Evolutionary conservation across 176 grass and related monocot genomes (phyloP), one percentile per base, ranked within the genome.

Genomic region (Aegilops tauschii): DNA sequence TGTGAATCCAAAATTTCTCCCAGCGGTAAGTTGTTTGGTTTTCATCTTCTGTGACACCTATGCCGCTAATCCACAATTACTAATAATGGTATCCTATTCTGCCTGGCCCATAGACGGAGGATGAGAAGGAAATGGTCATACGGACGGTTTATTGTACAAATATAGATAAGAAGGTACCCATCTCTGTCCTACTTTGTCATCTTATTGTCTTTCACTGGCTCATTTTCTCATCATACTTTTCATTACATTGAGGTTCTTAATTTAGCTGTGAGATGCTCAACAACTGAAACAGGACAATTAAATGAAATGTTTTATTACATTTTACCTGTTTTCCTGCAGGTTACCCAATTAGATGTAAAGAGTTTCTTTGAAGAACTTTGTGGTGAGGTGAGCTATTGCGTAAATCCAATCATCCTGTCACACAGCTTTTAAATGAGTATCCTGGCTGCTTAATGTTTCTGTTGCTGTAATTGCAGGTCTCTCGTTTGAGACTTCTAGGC

Each of bases 1-100:
- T 92, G 96, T 98, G 82, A 98, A 98, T 94, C 96, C 91, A 65
- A 98, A 95, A 64, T 98, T 95, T 78, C 96, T 98, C 87, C 96
- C 96, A 17, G 88, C 87, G 79, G 96, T 98, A 66, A 87, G 77
- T 69, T 49, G 10, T 39, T 61, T 69, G 8, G 25, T 80, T 61
- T 72, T 80, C 9, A 84, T 71, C 29, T 52, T 30, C 10, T 80
- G 4, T 16, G 34, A 42, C 49, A 73, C 42, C 1, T 80, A 32
- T 61, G 87, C n/a, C 49, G 35, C 56, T 74, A 77, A 68, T 81
- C 31, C 35, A 80, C 30, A 62, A 47, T 85, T 85, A 32, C 74
- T 88, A 45, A 89, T 73, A 75, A 65, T 84, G 28, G 2, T 84
- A 76, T 76, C 80, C 14, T 74, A 37, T 84, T 86, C 44, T 82